Conservation (phyloP, 129 eudicot genomes). For the Solidago caesia region DNA sequence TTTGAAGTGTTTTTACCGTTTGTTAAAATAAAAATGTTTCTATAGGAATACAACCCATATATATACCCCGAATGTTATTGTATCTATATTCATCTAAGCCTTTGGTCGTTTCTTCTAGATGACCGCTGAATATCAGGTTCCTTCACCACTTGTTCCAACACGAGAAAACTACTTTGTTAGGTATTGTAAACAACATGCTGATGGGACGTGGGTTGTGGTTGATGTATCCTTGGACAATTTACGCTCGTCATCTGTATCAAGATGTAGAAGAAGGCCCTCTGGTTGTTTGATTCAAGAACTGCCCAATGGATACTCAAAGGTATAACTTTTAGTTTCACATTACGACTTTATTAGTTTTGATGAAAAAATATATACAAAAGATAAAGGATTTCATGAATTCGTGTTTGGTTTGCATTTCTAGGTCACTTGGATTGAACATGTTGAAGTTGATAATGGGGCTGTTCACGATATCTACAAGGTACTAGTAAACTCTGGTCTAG, state of each 20-base stretch:
- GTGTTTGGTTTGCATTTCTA: slow-evolving; percentile 18
- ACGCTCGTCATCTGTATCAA: slow-evolving; percentile 48
- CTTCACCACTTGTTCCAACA: slow-evolving; percentile 97
- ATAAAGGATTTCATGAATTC: not conserved
- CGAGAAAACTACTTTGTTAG: slow-evolving; percentile 85
- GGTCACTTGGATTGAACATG: slow-evolving; percentile 97
- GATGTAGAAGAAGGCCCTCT: slow-evolving; percentile 89
- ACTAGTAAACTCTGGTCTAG: slow-evolving; percentile 80
- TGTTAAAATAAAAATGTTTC: too few species aligned
- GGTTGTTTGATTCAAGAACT: slow-evolving; percentile 93
- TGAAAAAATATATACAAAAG: not conserved
- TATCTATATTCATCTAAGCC: slow-evolving; percentile 6
- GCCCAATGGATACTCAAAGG: slow-evolving; percentile 94
- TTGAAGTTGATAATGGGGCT: slow-evolving; percentile 79
- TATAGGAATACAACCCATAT: too few species aligned
- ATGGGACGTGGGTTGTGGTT: slow-evolving; percentile 89
- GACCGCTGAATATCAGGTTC: slow-evolving; percentile 97
- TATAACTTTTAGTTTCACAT: slow-evolving; percentile 20
- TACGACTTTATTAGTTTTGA: not conserved
- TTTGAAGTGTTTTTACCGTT: too few species aligned
- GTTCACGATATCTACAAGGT: slow-evolving; percentile 70
- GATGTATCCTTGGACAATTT: slow-evolving; percentile 92
- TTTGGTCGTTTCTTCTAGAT: slow-evolving; percentile 44
- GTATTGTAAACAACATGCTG: slow-evolving; percentile 77
- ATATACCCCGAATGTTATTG: not conserved